phyloP scores from a whole-genome alignment of 108 stramenopile species.

The Mediolabrus comicus region DNA sequence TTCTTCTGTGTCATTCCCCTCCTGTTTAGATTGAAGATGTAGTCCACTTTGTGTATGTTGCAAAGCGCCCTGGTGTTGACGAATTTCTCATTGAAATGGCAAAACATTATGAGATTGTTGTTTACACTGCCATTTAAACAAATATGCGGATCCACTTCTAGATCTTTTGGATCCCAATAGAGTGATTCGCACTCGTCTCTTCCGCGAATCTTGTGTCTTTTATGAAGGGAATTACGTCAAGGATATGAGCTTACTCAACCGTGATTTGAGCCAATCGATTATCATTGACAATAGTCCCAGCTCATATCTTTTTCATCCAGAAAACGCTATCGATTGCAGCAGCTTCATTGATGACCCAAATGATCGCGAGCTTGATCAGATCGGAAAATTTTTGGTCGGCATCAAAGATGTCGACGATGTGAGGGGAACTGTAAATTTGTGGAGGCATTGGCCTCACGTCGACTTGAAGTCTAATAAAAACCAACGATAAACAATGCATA shows the following conservation, averaged over 20 bases:
- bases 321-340: slow-evolving; percentile 96
- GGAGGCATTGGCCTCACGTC: slow-evolving; percentile 90
- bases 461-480: slow-evolving; percentile 47
- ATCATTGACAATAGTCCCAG: slow-evolving; percentile 98
- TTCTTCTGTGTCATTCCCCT: background rate
- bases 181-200: slow-evolving; percentile 84
- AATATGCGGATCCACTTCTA: slow-evolving; percentile 97
- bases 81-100: slow-evolving; percentile 93
- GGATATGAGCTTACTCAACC: slow-evolving; percentile 85
- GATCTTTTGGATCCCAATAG: slow-evolving; percentile 91
- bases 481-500: background rate
- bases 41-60: slow-evolving; percentile 96
- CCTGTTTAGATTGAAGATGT: slow-evolving; percentile 88
- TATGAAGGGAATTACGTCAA: slow-evolving; percentile 99
- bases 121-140: slow-evolving; percentile 98
- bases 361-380: slow-evolving; percentile 94
- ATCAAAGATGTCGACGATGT: slow-evolving; percentile 85
- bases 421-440: slow-evolving; percentile 59
- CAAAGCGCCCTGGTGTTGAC: slow-evolving; percentile 96
- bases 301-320: slow-evolving; percentile 97
- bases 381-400: slow-evolving; percentile 86
- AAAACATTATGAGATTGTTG: slow-evolving; percentile 95
- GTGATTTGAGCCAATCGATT: slow-evolving; percentile 86
- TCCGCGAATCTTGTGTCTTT: slow-evolving; percentile 97
- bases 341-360: slow-evolving; percentile 94